phyloP scores from a whole-genome alignment of 805 yeast genomes.

The Jamesozyma piceae region DNA sequence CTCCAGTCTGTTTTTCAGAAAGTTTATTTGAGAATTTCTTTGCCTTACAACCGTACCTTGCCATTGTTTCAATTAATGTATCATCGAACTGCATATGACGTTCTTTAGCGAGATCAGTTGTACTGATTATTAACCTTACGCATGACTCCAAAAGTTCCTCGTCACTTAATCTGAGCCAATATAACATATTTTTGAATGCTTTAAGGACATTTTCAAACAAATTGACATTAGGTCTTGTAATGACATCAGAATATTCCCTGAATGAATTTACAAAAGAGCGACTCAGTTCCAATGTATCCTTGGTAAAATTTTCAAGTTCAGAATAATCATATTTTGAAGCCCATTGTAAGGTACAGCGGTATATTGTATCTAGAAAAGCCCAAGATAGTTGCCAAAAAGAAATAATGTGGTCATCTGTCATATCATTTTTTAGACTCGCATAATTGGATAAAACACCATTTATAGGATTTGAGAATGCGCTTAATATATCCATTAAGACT shows the following conservation, averaged over 20 bases:
- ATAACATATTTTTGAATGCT: slow-evolving; percentile 60
- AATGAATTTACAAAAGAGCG: slow-evolving; percentile 58
- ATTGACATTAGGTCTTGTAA: slow-evolving; percentile 27
- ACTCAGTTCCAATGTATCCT: slow-evolving; percentile 77
- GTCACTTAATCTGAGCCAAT: slow-evolving; percentile 80
- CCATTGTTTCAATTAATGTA: slow-evolving; percentile 45
- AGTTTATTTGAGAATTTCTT: slow-evolving; percentile 63
- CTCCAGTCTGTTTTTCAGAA: slow-evolving; percentile 53
- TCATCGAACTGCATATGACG: slow-evolving; percentile 43
- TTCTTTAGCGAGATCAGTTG: slow-evolving; percentile 55
- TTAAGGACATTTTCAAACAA: slow-evolving; percentile 47
- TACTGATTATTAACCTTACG: slow-evolving; percentile 56
- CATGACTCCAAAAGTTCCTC: slow-evolving; percentile 56
- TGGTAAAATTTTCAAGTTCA: slow-evolving; percentile 66
- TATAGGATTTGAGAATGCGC: slow-evolving; percentile 56
- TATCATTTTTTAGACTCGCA: slow-evolving; percentile 16
- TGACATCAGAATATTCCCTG: slow-evolving; percentile 37
- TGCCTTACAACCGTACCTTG: slow-evolving; percentile 56
- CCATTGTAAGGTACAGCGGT: slow-evolving; percentile 65
- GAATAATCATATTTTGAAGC: slow-evolving; percentile 49
- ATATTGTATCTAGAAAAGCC: slow-evolving; percentile 62
- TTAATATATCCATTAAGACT: slow-evolving; percentile 63
- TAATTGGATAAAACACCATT: slow-evolving; percentile 42
- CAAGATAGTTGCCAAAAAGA: slow-evolving; percentile 64
- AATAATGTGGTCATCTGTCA: slow-evolving; percentile 26